A percentile compares a stretch with the other conserved stretches of the same genome.
These are phyloP conservation scores for Acanthamoeba royreba DNA, from an alignment of 208 protist species.

Conservation along the genomic window DNA sequence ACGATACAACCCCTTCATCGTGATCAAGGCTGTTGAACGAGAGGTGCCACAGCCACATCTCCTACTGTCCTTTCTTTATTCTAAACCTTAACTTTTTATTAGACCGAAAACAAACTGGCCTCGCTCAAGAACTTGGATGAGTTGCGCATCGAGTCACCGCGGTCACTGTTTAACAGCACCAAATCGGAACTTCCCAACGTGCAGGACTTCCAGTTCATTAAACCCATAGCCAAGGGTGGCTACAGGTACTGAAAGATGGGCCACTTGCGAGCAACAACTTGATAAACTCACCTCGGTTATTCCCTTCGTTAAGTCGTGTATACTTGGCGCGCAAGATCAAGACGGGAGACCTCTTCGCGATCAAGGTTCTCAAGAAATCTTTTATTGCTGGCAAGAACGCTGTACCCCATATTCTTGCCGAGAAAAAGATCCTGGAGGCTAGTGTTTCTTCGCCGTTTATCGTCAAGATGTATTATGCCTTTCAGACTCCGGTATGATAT, in stretches of 20 bases:
- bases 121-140: background rate
- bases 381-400: slow-evolving; percentile 79
- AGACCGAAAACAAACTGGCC: background rate
- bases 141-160: background rate
- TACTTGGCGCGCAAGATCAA: slow-evolving; percentile 69
- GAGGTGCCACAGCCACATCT: background rate
- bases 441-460: slow-evolving; percentile 72
- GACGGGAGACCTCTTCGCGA: slow-evolving; percentile 79
- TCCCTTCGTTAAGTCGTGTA: slow-evolving; percentile 14
- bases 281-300: background rate
- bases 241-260: too few relatives aligned
- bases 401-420: slow-evolving; percentile 70
- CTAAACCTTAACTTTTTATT: background rate
- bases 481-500: slow-evolving; percentile 62
- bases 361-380: slow-evolving; percentile 79
- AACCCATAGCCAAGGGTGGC: slow-evolving; percentile 71
- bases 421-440: slow-evolving; percentile 73
- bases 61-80: background rate
- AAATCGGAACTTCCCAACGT: slow-evolving; percentile 16
- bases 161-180: background rate
- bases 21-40: background rate
- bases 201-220: slow-evolving; percentile 80
- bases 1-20: background rate
- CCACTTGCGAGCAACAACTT: too few relatives aligned
- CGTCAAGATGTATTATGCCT: slow-evolving; percentile 82